Conservation (phyloP, 371 early-diverging fungal genomes). For the Cokeromyces recurvatus region DNA sequence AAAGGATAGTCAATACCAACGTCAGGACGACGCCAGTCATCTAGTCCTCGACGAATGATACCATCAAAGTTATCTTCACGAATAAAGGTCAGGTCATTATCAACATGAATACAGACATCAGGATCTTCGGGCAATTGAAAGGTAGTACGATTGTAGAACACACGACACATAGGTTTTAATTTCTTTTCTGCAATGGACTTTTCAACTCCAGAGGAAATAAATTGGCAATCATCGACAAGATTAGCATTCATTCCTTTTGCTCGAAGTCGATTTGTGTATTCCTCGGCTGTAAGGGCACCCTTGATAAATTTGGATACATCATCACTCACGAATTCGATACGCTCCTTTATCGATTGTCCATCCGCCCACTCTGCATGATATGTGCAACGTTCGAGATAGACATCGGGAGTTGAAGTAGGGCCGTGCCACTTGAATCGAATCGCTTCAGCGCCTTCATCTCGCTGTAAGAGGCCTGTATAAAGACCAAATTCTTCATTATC, state of each 20-base stretch:
- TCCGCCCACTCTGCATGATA: slow-evolving; percentile 96
- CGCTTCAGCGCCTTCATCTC: slow-evolving; percentile 92
- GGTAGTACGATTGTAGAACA: slow-evolving; percentile 96
- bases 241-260: slow-evolving; percentile 70
- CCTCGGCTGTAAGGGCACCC: slow-evolving; percentile 74
- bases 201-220: slow-evolving; percentile 81
- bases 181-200: slow-evolving; percentile 68
- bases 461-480: slow-evolving; percentile 89
- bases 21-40: slow-evolving; percentile 91
- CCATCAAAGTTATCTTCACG: slow-evolving; percentile 88
- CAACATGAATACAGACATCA: slow-evolving; percentile 91
- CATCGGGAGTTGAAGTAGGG: slow-evolving; percentile 31
- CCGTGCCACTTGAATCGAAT: slow-evolving; percentile 92
- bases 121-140: slow-evolving; percentile 97
- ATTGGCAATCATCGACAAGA: slow-evolving; percentile 66
- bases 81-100: slow-evolving; percentile 96
- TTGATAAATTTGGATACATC: slow-evolving; percentile 79
- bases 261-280: slow-evolving; percentile 68
- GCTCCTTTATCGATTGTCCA: slow-evolving; percentile 84
- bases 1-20: slow-evolving; percentile 89
- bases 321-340: slow-evolving; percentile 88
- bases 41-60: slow-evolving; percentile 51
- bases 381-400: slow-evolving; percentile 95
- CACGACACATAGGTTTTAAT: slow-evolving; percentile 76
- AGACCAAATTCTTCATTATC: slow-evolving; percentile 93